phyloP scores from a whole-genome alignment of 2,329 filamentous ascomycete species.

The Daldinia sp. region DNA sequence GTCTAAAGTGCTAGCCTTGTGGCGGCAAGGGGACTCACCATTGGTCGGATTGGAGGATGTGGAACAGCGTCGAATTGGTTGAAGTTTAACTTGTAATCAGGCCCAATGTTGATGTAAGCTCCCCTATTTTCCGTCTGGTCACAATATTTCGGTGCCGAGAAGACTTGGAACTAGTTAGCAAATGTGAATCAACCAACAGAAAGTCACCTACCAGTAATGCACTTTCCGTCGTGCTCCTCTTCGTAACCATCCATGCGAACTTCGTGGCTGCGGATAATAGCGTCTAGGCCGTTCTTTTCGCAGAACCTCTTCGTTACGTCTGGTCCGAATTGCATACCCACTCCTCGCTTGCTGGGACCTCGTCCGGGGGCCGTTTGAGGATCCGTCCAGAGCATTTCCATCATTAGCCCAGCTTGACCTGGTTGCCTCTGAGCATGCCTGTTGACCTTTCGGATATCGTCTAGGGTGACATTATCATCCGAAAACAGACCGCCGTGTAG shows the following conservation, averaged over 20 bases:
- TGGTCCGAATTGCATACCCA: constrained; percentile 95
- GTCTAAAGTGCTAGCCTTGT: constrained; percentile 35
- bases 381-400: constrained; percentile 99
- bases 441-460: constrained; percentile 93
- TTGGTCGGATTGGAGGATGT: constrained; percentile 93
- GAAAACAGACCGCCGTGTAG: constrained; percentile 96
- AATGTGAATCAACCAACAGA: constrained; percentile 4
- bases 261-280: constrained; percentile 96
- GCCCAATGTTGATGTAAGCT: constrained; percentile 95
- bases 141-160: constrained; percentile 97
- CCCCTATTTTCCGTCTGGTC: constrained; percentile 98
- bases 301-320: constrained; percentile 97
- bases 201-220: constrained; percentile 78
- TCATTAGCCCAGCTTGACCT: constrained; percentile 94
- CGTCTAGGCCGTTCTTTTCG: constrained; percentile 92
- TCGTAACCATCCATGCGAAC: constrained; percentile 99
- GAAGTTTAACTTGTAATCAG: constrained; percentile 90
- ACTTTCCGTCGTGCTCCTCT: constrained; percentile 93
- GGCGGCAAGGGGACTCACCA: constrained; percentile 61
- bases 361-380: constrained; percentile 86
- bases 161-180: constrained; percentile 65
- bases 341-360: constrained; percentile 94
- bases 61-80: constrained; percentile 96
- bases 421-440: constrained; percentile 91
- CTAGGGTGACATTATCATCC: constrained; percentile 88